Conservation (phyloP, 176 grass and related monocot species). For the Oryza glumipatula region DNA sequence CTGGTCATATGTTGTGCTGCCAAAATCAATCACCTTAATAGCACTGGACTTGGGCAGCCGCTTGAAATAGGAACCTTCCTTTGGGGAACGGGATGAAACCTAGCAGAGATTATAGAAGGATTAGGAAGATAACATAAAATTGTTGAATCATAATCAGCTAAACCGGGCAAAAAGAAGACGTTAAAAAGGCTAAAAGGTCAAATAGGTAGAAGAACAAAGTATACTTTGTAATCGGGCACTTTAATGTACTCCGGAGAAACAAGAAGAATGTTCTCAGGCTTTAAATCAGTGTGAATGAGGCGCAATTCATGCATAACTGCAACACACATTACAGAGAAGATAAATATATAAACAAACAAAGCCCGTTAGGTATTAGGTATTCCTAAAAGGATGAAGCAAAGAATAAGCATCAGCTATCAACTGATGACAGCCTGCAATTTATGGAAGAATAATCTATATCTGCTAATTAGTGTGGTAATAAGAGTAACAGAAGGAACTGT, state of each 20-base stretch:
- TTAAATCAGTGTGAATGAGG: constrained; percentile 99
- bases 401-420: constrained; percentile 16
- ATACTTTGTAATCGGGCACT: constrained; percentile 99
- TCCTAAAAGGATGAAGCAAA: constrained; percentile 31
- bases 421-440: constrained; percentile 31
- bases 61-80: constrained; percentile 82
- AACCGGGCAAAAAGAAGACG: background rate
- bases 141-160: background rate
- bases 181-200: background rate
- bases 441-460: constrained; percentile 21
- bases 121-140: constrained; percentile 33
- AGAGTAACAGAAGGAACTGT: constrained; percentile 37
- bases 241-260: constrained; percentile 94
- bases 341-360: constrained; percentile 55
- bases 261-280: constrained; percentile 99
- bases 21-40: constrained; percentile 99
- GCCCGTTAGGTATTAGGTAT: constrained; percentile 27
- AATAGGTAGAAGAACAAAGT: constrained; percentile 54
- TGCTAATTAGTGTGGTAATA: constrained; percentile 31
- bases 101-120: constrained; percentile 20
- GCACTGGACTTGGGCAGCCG: constrained; percentile 81
- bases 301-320: constrained; percentile 99
- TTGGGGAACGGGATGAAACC: constrained; percentile 65
- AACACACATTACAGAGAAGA: constrained; percentile 70
- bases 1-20: constrained; percentile 78